phyloP scores from a whole-genome alignment of 1,284 basidiomycete genomes.

The Cystobasidium pallidum region DNA sequence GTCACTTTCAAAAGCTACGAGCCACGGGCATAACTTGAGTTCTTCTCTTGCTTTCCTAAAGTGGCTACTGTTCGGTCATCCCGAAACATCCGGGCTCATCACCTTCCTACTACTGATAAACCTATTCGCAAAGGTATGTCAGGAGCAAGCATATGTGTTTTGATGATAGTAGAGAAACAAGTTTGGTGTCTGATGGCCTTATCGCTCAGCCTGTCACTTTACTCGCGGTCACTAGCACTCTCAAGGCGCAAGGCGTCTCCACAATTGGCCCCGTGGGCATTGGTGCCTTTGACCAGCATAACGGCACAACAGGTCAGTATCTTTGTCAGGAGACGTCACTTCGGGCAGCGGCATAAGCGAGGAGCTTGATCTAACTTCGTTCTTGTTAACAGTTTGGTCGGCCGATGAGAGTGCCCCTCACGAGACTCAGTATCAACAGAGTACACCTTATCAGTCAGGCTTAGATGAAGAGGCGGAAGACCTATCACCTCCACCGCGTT shows the following conservation, averaged over 20 bases:
- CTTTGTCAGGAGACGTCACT: not conserved
- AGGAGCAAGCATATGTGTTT: too few relatives aligned
- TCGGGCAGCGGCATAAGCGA: too few relatives aligned
- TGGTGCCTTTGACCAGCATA: conserved; percentile 19
- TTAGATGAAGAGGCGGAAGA: conserved; percentile 34
- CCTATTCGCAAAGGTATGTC: conserved; percentile 32
- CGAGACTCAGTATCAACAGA: conserved; percentile 9
- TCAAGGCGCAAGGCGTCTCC: conserved; percentile 43
- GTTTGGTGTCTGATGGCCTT: too few relatives aligned
- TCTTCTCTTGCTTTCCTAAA: not conserved
- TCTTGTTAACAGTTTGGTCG: conserved; percentile 30
- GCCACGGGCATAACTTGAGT: not conserved
- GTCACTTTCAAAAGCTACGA: not conserved
- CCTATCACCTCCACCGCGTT: conserved; percentile 22
- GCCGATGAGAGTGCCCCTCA: conserved; percentile 28
- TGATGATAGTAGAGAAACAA: too few relatives aligned
- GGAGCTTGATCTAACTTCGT: not conserved
- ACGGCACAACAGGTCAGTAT: conserved; percentile 10
- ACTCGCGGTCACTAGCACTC: conserved; percentile 36
- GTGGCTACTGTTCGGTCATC: conserved; percentile 34
- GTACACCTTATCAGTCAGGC: conserved; percentile 28
- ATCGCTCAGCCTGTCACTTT: conserved; percentile 37
- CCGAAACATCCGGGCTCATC: conserved; percentile 24
- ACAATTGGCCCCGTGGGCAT: conserved; percentile 34
- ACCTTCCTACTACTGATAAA: conserved; percentile 40